Base-by-base conservation (phyloP, 73 alveolate genomes). In the Diophrys sp. region DNA sequence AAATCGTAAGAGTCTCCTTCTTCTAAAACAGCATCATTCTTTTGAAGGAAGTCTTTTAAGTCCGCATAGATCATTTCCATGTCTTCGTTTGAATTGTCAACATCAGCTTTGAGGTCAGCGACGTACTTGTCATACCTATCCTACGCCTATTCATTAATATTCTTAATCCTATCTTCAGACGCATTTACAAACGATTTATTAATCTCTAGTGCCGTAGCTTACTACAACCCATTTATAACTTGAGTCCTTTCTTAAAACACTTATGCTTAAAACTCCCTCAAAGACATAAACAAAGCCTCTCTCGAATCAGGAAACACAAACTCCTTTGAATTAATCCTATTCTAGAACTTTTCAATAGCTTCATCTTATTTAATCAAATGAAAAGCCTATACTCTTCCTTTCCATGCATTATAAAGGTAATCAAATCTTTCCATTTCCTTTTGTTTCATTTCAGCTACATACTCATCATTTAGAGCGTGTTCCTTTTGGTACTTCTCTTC, bases 251-350 rank as follows among this genome's bases (percentile, higher is more conserved):
- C 24, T 1, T 86, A 29, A 68, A 66, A 82, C 29, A 81, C 91
- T 29, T 75, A 62, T 53, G 24, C 26, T 56, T 86, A 86, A 33
- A 31, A 32, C 11, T 62, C 73, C 67, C 69, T 74, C 77, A 90
- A 25, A 28, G 54, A 62, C 25, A 1, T 54, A 69, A 85, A 82
- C 33, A 85, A 33, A 27, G 31, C 29, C 14, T 55, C 67, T 29
- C 96, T 74, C 18, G 85, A 73, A 18, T 74, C 90, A 28, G 96
- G 94, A 66, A 84, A 84, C 14, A 90, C 92, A 54, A 80, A 90
- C 56, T 81, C 87, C 8, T 72, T 71, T 33, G 91, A 79, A 28
- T 82, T 78, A 57, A 90, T 80, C 2, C 80, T 29, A 55, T 80
- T 80, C 23, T 67, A 33, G 88, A 90, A 90, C 29, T 57, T 70